These are phyloP conservation scores for Diaporthe nobilis DNA, from an alignment of 2,329 filamentous ascomycete genomes.

Conservation along the genomic window DNA sequence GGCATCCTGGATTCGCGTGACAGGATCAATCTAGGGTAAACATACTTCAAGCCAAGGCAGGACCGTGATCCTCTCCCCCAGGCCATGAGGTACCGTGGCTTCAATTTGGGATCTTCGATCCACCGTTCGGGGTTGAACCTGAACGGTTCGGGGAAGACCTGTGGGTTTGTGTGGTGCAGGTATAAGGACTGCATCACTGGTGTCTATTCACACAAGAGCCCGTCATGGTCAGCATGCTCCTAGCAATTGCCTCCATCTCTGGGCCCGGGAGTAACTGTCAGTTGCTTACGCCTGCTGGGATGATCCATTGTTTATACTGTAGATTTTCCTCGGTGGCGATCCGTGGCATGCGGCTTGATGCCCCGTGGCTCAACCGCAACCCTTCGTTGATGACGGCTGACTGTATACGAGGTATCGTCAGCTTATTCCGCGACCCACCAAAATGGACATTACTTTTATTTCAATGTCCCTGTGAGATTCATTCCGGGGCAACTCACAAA, in stretches of 20 bases:
- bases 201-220: background rate
- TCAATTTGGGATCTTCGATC: slow-evolving; percentile 7
- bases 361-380: background rate
- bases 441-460: no score
- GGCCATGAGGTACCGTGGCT: background rate
- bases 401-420: background rate
- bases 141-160: slow-evolving; percentile 6
- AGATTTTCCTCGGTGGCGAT: background rate
- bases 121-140: slow-evolving; percentile 7
- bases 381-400: slow-evolving; percentile 13
- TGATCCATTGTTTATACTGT: slow-evolving; percentile 14
- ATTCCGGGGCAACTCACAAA: background rate
- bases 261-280: no score
- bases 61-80: background rate
- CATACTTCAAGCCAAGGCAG: slow-evolving; percentile 2
- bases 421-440: background rate
- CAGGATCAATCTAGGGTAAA: background rate
- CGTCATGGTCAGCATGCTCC: no score
- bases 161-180: background rate
- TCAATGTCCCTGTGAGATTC: no score
- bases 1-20: no score
- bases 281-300: background rate
- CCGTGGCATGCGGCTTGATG: background rate
- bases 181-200: background rate
- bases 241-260: no score